A percentile compares a stretch with the other conserved stretches of the same genome.
Conservation (phyloP, 2,329 filamentous ascomycete genomes). For the Xylariaceae sp. region DNA sequence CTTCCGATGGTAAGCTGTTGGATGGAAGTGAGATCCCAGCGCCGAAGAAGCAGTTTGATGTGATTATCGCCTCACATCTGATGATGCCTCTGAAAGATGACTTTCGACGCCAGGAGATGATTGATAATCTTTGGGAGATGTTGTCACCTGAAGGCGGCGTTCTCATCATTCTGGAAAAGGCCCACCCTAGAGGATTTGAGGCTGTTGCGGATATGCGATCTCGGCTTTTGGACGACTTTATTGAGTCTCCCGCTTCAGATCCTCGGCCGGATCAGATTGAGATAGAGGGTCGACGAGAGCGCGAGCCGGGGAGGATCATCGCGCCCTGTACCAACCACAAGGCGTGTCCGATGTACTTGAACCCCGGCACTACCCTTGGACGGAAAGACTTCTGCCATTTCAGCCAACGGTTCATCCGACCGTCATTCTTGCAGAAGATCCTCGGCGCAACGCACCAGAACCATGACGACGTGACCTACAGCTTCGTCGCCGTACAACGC, state of each 20-base stretch:
- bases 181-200: constrained; percentile 86
- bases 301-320: constrained; percentile 61
- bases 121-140: constrained; percentile 87
- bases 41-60: constrained; percentile 74
- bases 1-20: constrained; percentile 53
- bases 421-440: constrained; percentile 74
- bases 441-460: constrained; percentile 67
- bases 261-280: constrained; percentile 39
- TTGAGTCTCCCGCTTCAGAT: constrained; percentile 31
- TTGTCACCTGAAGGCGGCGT: constrained; percentile 81
- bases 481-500: constrained; percentile 80
- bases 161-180: constrained; percentile 85
- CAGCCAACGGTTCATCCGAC: constrained; percentile 80
- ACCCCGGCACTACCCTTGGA: constrained; percentile 64
- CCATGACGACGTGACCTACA: constrained; percentile 87
- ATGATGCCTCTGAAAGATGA: constrained; percentile 74
- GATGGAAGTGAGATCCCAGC: constrained; percentile 53
- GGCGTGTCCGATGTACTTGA: constrained; percentile 82
- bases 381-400: constrained; percentile 92
- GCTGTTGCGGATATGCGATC: constrained; percentile 81
- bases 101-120: constrained; percentile 69
- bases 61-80: constrained; percentile 85
- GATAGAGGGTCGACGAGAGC: constrained; percentile 38
- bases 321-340: constrained; percentile 85
- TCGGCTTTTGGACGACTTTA: constrained; percentile 69